Evolutionary conservation across 805 yeast species (phyloP).

Genomic region (Cyberlindnera sargentensis): DNA sequence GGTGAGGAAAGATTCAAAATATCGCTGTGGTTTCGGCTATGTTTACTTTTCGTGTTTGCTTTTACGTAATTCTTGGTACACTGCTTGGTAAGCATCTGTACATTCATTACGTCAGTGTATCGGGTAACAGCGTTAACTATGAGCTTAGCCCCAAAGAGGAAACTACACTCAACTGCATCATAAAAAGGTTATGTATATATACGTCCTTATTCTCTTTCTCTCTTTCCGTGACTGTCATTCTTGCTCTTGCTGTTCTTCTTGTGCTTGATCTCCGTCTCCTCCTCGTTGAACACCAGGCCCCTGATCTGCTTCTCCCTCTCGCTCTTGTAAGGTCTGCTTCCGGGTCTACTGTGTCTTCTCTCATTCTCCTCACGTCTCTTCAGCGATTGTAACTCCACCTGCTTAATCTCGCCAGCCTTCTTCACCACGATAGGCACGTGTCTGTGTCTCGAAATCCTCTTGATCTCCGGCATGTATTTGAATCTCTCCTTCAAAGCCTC

Average conservation of each 20-base stretch:
- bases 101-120: too few relatives aligned
- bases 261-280: slow-evolving; percentile 19
- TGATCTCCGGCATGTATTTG: slow-evolving; percentile 94
- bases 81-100: too few relatives aligned
- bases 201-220: too few relatives aligned
- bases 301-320: slow-evolving; percentile 87
- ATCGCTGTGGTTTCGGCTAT: too few relatives aligned
- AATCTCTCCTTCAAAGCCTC: slow-evolving; percentile 86
- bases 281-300: slow-evolving; percentile 64
- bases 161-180: too few relatives aligned
- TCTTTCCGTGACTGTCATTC: too few relatives aligned
- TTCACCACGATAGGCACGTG: slow-evolving; percentile 84
- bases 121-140: too few relatives aligned
- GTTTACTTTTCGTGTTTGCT: too few relatives aligned
- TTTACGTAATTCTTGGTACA: too few relatives aligned
- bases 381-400: slow-evolving; percentile 61
- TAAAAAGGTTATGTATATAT: too few relatives aligned
- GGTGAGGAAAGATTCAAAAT: not conserved
- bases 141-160: too few relatives aligned
- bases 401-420: slow-evolving; percentile 83
- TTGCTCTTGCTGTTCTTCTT: not conserved
- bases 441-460: slow-evolving; percentile 84
- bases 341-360: slow-evolving; percentile 67
- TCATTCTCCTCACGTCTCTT: slow-evolving; percentile 80
- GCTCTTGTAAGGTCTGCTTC: slow-evolving; percentile 47